Evolutionary conservation across 331 rosid species (phyloP), one percentile per base, ranked within the genome.

Genomic region (Cydonia oblonga): DNA sequence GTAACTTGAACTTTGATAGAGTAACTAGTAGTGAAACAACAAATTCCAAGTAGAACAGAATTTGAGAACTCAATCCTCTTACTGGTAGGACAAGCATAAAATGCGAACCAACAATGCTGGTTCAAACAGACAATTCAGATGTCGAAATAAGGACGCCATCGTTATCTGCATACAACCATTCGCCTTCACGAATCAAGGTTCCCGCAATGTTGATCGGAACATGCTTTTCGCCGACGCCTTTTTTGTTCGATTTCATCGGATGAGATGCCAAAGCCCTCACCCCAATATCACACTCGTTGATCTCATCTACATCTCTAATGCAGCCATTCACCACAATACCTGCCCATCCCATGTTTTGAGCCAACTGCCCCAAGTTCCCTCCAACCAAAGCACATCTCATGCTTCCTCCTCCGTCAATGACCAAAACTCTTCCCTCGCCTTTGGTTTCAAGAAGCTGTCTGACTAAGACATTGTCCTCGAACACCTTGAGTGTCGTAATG

Each of bases 301-400:
- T 88, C 78, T 90, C 93, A 77, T 90, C 96, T 6, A 88, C 92
- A 79, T 88, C 96, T 82, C 96, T 88, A 51, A 90, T 54, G 79
- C 96, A 90, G 0, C 96, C 96, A 77, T 87, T 90, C 5, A 90
- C 85, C 7, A 88, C 86, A 40, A 90, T 71, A 3, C 93, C 96
- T 2, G 81, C 78, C 96, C 96, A 90, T 25, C 90, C 93, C 59
- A 20, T 88, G 79, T 51, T 88, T 7, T 86, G 89, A 67, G 87
- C 93, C 76, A 86, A 52, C 58, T 82, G 90, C 46, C 72, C 86
- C 22, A 82, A 29, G 44, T 82, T 82, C 2, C 86, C 86, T 53
- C 86, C 86, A 64, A 82, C 22, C 64, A 82, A 32, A 28, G 86
- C 86, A 40, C 83, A 82, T 40, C 85, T 70, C 75, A 70, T 70